Evolutionary conservation across 352 stramenopile species (phyloP), one percentile per base, ranked within the genome.

Genomic region (Phytophthora sp.): DNA sequence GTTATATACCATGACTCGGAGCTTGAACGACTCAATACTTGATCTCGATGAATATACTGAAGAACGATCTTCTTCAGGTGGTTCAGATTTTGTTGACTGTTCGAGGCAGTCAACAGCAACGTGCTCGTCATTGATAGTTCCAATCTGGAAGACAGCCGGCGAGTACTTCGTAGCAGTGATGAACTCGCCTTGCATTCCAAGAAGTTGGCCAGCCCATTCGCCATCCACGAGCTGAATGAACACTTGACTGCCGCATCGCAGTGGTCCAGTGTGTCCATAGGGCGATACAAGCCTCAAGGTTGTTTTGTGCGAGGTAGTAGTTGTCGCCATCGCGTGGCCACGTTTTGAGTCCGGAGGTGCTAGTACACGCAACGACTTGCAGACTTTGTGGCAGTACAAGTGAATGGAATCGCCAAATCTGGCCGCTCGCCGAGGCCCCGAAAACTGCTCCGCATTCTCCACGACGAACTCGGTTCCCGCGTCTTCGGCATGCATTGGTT

Each of bases 1-100:
- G 42, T 92, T 92, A 70, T 92, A 92, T 11, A 77, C 71, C 76
- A 87, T 79, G 18, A 89, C 65, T 6, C 82, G 79, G 17, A 92
- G 60, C 18, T 66, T 61, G 39, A 87, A 83, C 1, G 77, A 32
- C n/a, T n/a, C n/a, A n/a, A n/a, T n/a, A n/a, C 21, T 52, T 1
- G 54, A 20, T 5, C 32, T 3, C 23, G 50, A 32, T 2, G 20
- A 18, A 12, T 28, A 30, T 18, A 49, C n/a, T 8, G 44, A 54
- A 17, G 38, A 15, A 2, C n/a, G 18, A 13, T 45, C 38, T 10
- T 21, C 28, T 2, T 42, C 11, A 46, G 32, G 42, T 0, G 27
- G 39, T 15, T 57, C 50, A 43, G 26, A 21, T 6, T 37, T 68
- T 8, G 26, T 26, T 34, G 35, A n/a, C 37, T 38, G 9, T 27